Evolutionary conservation across 768 basidiomycete genomes (phyloP), one percentile per base, ranked within the genome.

Genomic region (Paxillus involutus): DNA sequence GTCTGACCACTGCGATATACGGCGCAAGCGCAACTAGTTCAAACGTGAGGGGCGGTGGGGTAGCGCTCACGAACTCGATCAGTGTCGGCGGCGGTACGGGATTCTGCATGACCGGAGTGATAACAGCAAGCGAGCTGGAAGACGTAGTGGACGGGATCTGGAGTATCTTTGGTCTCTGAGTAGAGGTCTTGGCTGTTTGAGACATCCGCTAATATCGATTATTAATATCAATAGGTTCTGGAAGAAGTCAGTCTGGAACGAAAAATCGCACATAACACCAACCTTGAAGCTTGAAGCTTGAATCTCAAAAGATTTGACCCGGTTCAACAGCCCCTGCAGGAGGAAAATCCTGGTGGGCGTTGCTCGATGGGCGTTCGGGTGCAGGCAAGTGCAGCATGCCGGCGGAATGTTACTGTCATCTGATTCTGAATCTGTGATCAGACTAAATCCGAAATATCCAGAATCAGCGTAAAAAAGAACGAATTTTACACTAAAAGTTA

Each of bases 21-120:
- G 87, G 86, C 0, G 81, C 80, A 51, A 90, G 82, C 11, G 76
- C 75, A 40, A 91, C 75, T 46, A 93, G 80, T 6, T 81, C 78
- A 9, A 77, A 63, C 7, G 81, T 82, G 55, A 91, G 73, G 16
- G 83, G 80, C 0, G 83, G 73, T 0, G 89, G 89, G 1, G 88
- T 81, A 7, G 76, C 70, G 46, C 77, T 77, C 30, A 86, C 73
- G 57, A 89, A 84, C 53, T 84, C 78, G 51, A 70, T 49, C 16
- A 71, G 53, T 2, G 56, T 51, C 2, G 59, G 46, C 5, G 57
- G 44, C 13, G 57, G 46, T 24, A 35, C 39, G 4, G 51, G 57
- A 26, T 46, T 37, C 32, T 50, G 53, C 30, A 44, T 13, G 32
- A 47, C 26, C 14, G 54, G 45, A 24, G 43, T 42, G 30, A 32